A percentile compares a stretch with the other conserved stretches of the same genome.
Evolutionary conservation across 768 basidiomycete species (phyloP).

Genomic region (Leccinellum rugosiceps): DNA sequence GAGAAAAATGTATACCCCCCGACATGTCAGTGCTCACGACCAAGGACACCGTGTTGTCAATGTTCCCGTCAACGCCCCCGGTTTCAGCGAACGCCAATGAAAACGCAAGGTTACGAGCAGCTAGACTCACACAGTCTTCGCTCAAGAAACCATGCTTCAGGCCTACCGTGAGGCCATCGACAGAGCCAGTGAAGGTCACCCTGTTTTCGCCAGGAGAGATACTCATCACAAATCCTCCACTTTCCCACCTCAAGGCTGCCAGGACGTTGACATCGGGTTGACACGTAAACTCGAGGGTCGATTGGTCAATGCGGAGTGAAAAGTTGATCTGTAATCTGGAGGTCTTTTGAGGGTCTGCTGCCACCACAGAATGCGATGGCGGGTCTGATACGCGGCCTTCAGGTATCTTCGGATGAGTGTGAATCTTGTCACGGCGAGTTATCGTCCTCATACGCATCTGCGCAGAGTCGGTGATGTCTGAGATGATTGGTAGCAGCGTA

Average conservation of each 20-base stretch:
- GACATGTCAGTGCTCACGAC: slow-evolving; percentile 84
- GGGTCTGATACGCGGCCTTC: slow-evolving; percentile 3
- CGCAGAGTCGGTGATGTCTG: slow-evolving; percentile 66
- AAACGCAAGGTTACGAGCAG: slow-evolving; percentile 80
- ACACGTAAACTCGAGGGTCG: slow-evolving; percentile 82
- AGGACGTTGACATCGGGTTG: slow-evolving; percentile 91
- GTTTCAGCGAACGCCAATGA: slow-evolving; percentile 65
- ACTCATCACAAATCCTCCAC: slow-evolving; percentile 84
- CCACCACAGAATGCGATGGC: slow-evolving; percentile 18
- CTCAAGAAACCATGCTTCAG: slow-evolving; percentile 84
- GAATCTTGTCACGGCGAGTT: slow-evolving; percentile 27
- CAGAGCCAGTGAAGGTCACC: slow-evolving; percentile 70
- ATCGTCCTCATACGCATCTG: slow-evolving; percentile 66
- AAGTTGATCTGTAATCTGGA: slow-evolving; percentile 72
- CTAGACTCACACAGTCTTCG: slow-evolving; percentile 76
- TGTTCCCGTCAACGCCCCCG: slow-evolving; percentile 33
- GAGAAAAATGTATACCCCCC: slow-evolving; percentile 76
- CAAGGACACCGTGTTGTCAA: slow-evolving; percentile 60
- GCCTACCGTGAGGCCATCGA: slow-evolving; percentile 77
- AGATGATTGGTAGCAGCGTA: slow-evolving; percentile 79
- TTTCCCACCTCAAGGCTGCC: slow-evolving; percentile 88
- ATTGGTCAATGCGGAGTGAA: slow-evolving; percentile 89
- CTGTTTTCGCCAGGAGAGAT: slow-evolving; percentile 71
- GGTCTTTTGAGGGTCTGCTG: slow-evolving; percentile 18
- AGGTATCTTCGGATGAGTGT: slow-evolving; percentile 9